phyloP scores from a whole-genome alignment of 23 red algal species.

The Gracilaria vermiculophylla region DNA sequence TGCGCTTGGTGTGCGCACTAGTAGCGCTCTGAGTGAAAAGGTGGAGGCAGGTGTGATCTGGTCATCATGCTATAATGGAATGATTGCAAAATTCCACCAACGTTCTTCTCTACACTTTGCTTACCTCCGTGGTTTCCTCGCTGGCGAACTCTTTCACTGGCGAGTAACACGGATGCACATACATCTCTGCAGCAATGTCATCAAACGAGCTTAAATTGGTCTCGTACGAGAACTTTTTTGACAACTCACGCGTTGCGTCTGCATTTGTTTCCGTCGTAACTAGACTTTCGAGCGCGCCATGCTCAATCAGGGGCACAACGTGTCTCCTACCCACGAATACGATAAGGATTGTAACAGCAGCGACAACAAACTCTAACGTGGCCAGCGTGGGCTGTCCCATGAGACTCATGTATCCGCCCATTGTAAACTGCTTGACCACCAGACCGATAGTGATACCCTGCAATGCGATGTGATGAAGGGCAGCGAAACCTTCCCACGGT shows the following conservation, averaged over 20 bases:
- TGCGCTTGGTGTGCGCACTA: too few species aligned
- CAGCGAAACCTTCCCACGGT: constrained; percentile 32
- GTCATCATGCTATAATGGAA: too few species aligned
- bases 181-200: constrained; percentile 11
- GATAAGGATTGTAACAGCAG: not conserved
- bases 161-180: constrained; percentile 12
- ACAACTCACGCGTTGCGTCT: not conserved
- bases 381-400: not conserved
- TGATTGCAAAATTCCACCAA: too few species aligned
- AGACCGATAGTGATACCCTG: constrained; percentile 6
- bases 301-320: not conserved
- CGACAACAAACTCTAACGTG: not conserved
- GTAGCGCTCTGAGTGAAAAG: too few species aligned
- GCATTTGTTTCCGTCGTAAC: not conserved
- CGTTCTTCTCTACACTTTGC: not conserved
- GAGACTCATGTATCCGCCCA: constrained; percentile 6
- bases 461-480: constrained; percentile 5
- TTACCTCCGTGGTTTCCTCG: not conserved
- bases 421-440: not conserved
- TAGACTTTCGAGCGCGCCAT: not conserved
- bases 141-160: not conserved
- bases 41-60: too few species aligned
- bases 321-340: not conserved
- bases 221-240: not conserved
- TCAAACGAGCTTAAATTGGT: not conserved